Conservation (phyloP, 2,329 filamentous ascomycete genomes). For the Dactylellina haptotyla region DNA sequence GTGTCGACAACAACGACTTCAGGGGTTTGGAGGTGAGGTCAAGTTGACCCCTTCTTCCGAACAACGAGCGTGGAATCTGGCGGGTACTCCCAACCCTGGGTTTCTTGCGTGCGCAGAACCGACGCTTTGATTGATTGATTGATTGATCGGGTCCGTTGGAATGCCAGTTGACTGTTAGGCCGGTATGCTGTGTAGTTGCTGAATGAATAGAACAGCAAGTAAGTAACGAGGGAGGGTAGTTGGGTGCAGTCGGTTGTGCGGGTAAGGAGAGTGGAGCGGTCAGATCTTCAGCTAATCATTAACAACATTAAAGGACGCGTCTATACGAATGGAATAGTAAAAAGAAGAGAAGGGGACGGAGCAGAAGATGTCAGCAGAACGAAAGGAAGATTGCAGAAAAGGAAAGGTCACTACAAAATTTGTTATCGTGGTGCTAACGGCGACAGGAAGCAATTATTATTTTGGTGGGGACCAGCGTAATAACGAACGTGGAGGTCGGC, state of each 20-base stretch:
- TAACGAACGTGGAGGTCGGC: conserved; percentile 7
- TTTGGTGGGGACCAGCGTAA: conserved; percentile 3
- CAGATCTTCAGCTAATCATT: conserved; percentile 49
- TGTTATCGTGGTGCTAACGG: neutral
- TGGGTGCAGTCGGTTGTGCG: too few species aligned
- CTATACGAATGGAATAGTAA: conserved; percentile 13
- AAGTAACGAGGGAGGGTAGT: conserved; percentile 1
- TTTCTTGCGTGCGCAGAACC: neutral
- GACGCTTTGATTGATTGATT: neutral
- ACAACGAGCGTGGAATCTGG: conserved; percentile 19
- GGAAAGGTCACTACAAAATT: neutral
- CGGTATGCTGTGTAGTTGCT: neutral
- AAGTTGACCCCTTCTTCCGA: conserved; percentile 22
- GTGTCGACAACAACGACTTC: conserved; percentile 39
- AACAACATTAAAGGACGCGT: conserved; percentile 46
- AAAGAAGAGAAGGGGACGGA: neutral
- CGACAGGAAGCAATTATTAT: neutral
- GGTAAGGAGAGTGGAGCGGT: conserved; percentile 2
- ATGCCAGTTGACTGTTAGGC: conserved; percentile 4
- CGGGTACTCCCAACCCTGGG: conserved; percentile 15
- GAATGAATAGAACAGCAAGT: too few species aligned
- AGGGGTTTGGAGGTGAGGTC: conserved; percentile 7
- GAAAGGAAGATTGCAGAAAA: neutral
- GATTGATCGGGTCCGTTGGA: too few species aligned
- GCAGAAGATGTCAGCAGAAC: conserved; percentile 15